phyloP scores from a whole-genome alignment of 108 stramenopile genomes.

The Bacterosira constricta region DNA sequence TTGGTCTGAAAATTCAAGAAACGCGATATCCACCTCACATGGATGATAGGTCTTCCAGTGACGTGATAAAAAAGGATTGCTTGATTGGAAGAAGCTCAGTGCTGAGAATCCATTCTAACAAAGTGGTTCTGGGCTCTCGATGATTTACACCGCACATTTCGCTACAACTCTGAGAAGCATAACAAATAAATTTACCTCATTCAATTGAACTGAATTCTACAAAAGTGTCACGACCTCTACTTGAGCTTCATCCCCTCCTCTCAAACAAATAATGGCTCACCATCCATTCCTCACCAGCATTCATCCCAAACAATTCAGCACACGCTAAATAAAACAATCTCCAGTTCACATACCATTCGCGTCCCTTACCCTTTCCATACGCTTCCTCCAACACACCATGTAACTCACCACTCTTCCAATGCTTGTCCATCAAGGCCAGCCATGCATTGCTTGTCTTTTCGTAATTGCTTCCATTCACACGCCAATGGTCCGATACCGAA shows the following conservation, averaged over 20 bases:
- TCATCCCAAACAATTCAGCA: slow-evolving; percentile 91
- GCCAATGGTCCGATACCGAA: slow-evolving; percentile 80
- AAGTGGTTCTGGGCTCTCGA: too few species aligned
- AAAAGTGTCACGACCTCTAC: too few species aligned
- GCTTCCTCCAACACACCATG: slow-evolving; percentile 65
- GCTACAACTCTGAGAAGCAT: too few species aligned
- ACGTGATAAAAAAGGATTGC: too few species aligned
- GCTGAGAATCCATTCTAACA: too few species aligned
- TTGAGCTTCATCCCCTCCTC: slow-evolving; percentile 35
- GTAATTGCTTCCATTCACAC: slow-evolving; percentile 93
- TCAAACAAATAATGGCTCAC: slow-evolving; percentile 88
- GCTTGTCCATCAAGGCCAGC: slow-evolving; percentile 84
- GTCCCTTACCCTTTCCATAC: slow-evolving; percentile 83
- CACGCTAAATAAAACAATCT: slow-evolving; percentile 95
- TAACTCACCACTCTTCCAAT: slow-evolving; percentile 74
- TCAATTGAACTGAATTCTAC: too few species aligned
- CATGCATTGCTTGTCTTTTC: slow-evolving; percentile 91
- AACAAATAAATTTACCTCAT: too few species aligned
- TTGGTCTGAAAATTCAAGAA: too few species aligned
- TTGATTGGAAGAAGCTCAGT: too few species aligned
- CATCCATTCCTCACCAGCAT: slow-evolving; percentile 90
- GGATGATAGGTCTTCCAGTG: too few species aligned
- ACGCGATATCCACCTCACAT: too few species aligned
- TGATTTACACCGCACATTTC: too few species aligned
- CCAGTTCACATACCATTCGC: slow-evolving; percentile 91